Conservation (phyloP, 2,329 filamentous ascomycete species). For the Tolypocladium guangdongense region DNA sequence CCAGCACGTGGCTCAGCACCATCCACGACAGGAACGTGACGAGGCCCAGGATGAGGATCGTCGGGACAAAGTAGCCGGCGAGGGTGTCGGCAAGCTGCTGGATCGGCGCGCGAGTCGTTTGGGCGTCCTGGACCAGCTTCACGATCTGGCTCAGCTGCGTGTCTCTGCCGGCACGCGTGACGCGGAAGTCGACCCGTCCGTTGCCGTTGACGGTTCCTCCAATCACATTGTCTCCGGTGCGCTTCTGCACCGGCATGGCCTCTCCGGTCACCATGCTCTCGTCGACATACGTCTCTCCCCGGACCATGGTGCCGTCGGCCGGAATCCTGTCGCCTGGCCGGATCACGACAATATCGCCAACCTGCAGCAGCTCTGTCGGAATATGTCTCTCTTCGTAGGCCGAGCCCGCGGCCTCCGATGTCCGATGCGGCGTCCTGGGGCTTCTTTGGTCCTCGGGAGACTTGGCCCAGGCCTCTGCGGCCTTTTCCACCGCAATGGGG, state of each 20-base stretch:
- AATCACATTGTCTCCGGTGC: conserved; percentile 67
- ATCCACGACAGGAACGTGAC: conserved; percentile 88
- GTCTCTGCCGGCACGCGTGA: conserved; percentile 84
- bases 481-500: conserved; percentile 85
- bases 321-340: conserved; percentile 95
- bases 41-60: conserved; percentile 74
- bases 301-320: conserved; percentile 76
- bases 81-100: conserved; percentile 85
- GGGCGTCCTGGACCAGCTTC: conserved; percentile 93
- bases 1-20: conserved; percentile 77
- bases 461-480: conserved; percentile 62
- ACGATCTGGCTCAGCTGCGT: conserved; percentile 98
- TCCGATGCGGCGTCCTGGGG: conserved; percentile 27
- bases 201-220: conserved; percentile 94
- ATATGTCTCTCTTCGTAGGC: conserved; percentile 76
- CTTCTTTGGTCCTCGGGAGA: conserved; percentile 22
- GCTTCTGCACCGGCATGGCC: conserved; percentile 89
- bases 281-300: conserved; percentile 86
- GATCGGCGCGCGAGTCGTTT: conserved; percentile 88
- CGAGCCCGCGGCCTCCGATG: conserved; percentile 33
- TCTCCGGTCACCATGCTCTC: conserved; percentile 99
- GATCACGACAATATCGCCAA: conserved; percentile 86
- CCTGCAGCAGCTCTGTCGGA: conserved; percentile 86
- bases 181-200: conserved; percentile 82
- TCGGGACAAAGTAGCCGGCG: conserved; percentile 87